Conservation (phyloP, 305 asterid species). For the Fraxinus nigra region DNA sequence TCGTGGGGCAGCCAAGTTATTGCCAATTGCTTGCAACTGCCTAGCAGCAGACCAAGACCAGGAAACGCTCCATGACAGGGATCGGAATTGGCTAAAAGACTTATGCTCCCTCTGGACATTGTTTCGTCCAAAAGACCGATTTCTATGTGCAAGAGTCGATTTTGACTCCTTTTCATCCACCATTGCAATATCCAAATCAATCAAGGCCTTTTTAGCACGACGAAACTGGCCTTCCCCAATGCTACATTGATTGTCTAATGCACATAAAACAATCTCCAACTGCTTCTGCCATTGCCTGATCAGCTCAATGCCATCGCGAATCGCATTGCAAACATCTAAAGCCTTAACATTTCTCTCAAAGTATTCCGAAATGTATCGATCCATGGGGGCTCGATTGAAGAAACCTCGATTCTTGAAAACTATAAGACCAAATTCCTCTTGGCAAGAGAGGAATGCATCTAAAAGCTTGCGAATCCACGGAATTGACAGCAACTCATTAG, state of each 20-base stretch:
- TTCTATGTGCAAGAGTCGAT: constrained; percentile 26
- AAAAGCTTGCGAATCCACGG: constrained; percentile 53
- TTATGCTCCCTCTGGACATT: constrained; percentile 28
- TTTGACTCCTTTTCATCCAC: constrained; percentile 39
- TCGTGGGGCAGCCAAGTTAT: constrained; percentile 32
- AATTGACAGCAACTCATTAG: constrained; percentile 46
- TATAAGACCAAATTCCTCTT: constrained; percentile 48
- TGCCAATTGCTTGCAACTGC: constrained; percentile 49
- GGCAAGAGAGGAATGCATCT: constrained; percentile 51
- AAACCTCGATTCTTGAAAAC: constrained; percentile 31
- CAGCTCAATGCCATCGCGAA: constrained; percentile 54
- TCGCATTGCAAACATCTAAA: constrained; percentile 51
- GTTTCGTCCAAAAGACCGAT: constrained; percentile 44
- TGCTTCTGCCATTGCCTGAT: constrained; percentile 49
- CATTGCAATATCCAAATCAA: constrained; percentile 37
- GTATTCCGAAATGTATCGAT: constrained; percentile 33
- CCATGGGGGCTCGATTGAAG: constrained; percentile 36
- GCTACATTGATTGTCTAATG: constrained; percentile 39
- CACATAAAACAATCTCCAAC: constrained; percentile 42
- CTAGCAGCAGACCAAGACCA: constrained; percentile 52
- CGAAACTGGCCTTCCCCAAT: constrained; percentile 55
- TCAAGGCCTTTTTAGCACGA: constrained; percentile 45
- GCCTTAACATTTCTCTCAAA: constrained; percentile 52
- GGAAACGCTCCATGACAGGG: constrained; percentile 54
- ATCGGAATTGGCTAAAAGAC: constrained; percentile 33